These are phyloP conservation scores for Angophora floribunda DNA, from an alignment of 345 rosid species.

Conservation along the genomic window DNA sequence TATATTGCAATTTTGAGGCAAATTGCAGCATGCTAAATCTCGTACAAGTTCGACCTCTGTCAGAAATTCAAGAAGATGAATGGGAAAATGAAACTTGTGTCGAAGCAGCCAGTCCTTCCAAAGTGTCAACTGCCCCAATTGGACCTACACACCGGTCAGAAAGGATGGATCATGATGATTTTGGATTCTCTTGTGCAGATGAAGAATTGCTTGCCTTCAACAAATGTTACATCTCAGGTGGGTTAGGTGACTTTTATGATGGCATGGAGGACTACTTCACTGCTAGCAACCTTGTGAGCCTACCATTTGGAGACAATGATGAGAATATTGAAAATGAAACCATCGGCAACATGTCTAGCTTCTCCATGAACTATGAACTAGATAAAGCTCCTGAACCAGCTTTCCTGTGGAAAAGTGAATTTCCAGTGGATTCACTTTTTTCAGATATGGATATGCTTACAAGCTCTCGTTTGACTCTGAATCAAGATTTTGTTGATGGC, in stretches of 20 bases:
- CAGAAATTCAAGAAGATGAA: not conserved
- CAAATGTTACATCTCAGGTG: slow-evolving; percentile 1
- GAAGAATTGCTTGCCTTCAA: slow-evolving; percentile 21
- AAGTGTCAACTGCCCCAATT: slow-evolving; percentile 4
- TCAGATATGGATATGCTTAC: not conserved
- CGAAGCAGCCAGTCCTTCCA: not conserved
- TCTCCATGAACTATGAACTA: slow-evolving; percentile 31
- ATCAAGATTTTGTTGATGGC: slow-evolving; percentile 1
- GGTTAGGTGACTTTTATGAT: slow-evolving; percentile 14
- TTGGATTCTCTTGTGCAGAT: slow-evolving; percentile 19
- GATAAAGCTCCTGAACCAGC: slow-evolving; percentile 32
- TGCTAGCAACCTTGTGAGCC: not conserved
- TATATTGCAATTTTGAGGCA: not conserved
- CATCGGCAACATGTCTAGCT: slow-evolving; percentile 9
- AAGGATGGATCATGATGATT: slow-evolving; percentile 20
- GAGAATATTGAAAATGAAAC: not conserved
- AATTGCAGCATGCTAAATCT: not conserved
- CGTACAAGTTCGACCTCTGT: not conserved
- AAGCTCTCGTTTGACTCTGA: not conserved
- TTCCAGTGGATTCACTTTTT: slow-evolving; percentile 5
- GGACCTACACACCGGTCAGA: slow-evolving; percentile 5
- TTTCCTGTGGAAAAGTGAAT: slow-evolving; percentile 11
- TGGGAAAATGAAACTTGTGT: not conserved
- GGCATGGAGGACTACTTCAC: slow-evolving; percentile 1
- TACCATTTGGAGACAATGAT: slow-evolving; percentile 2